These are phyloP conservation scores for Saitozyma sp. DNA, from an alignment of 768 basidiomycete species.

Conservation along the genomic window DNA sequence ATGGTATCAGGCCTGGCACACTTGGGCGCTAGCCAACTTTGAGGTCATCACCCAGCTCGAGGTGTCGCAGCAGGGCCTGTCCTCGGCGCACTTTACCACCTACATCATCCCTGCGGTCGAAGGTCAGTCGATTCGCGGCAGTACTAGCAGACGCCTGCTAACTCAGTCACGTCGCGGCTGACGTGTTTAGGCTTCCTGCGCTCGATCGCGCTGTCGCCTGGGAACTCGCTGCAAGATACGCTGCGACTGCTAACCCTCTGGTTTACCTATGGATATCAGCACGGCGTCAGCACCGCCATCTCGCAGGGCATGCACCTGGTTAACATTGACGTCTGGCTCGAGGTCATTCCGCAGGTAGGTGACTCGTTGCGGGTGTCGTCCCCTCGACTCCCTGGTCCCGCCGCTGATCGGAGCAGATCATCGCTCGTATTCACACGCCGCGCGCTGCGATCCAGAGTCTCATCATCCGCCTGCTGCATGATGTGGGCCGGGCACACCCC, in stretches of 20 bases:
- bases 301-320: constrained; percentile 80
- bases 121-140: constrained; percentile 18
- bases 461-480: constrained; percentile 81
- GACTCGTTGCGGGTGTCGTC: too few relatives aligned
- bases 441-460: constrained; percentile 80
- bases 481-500: constrained; percentile 94
- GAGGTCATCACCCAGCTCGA: constrained; percentile 85
- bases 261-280: constrained; percentile 94
- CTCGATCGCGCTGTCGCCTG: constrained; percentile 84
- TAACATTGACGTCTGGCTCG: constrained; percentile 96
- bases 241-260: constrained; percentile 88
- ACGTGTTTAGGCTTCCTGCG: constrained; percentile 67
- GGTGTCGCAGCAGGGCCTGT: constrained; percentile 62
- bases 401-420: constrained; percentile 64
- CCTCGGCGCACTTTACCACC: constrained; percentile 65
- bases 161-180: not conserved
- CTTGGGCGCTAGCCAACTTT: constrained; percentile 95
- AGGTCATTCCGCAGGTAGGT: constrained; percentile 91
- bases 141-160: too few relatives aligned
- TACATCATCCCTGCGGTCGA: constrained; percentile 92
- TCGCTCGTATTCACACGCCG: constrained; percentile 96
- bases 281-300: constrained; percentile 87
- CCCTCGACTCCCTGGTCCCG: constrained; percentile 10
- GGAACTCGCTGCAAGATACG: constrained; percentile 91
- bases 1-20: constrained; percentile 99